phyloP scores from a whole-genome alignment of 1,139 yeast species.

The Yamadazyma atlantica region DNA sequence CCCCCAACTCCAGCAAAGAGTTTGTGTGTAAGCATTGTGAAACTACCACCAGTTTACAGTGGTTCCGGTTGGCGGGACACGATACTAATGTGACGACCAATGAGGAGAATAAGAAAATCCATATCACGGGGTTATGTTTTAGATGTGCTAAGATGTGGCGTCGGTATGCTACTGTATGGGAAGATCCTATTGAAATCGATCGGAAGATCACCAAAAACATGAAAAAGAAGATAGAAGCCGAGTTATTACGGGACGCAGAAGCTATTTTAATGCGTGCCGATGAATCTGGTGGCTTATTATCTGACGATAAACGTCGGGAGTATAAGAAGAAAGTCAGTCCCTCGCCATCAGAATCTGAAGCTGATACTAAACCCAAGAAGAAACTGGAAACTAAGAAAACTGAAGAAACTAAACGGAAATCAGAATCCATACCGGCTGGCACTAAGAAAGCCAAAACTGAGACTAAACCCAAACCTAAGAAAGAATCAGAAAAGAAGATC shows the following conservation, averaged over 20 bases:
- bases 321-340: conserved; percentile 8
- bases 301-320: conserved; percentile 3
- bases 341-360: conserved; percentile 6
- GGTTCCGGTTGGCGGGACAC: conserved; percentile 74
- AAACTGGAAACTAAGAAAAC: conserved; percentile 6
- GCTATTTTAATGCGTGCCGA: conserved; percentile 51
- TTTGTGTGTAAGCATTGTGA: conserved; percentile 68
- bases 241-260: conserved; percentile 65
- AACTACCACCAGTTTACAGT: conserved; percentile 52
- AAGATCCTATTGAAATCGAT: conserved; percentile 68
- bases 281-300: conserved; percentile 15
- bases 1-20: conserved; percentile 41
- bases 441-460: conserved; percentile 6
- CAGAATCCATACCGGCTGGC: neutral
- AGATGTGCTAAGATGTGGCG: conserved; percentile 93
- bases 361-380: conserved; percentile 7
- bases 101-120: conserved; percentile 21
- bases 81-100: conserved; percentile 31
- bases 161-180: conserved; percentile 89
- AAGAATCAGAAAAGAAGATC: conserved; percentile 3
- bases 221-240: conserved; percentile 68
- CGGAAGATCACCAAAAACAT: conserved; percentile 46
- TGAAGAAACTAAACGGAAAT: conserved; percentile 5
- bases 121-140: conserved; percentile 62
- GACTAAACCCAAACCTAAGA: neutral